These are phyloP conservation scores for Zymoseptoria crescenta DNA, from an alignment of 2,329 filamentous ascomycete genomes.

Conservation along the genomic window DNA sequence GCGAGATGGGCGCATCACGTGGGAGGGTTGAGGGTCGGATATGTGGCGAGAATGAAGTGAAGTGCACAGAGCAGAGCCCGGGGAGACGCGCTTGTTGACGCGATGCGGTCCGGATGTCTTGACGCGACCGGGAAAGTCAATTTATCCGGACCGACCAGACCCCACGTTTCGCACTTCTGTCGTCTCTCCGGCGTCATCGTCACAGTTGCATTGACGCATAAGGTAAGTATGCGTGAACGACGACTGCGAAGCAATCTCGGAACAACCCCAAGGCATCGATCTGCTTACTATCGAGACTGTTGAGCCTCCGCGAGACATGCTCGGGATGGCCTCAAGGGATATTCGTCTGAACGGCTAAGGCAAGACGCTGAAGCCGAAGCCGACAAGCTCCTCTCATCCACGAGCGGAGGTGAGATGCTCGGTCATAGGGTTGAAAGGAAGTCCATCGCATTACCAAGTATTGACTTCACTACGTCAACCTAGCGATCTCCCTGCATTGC, in stretches of 20 bases:
- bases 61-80: not conserved
- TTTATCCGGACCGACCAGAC: not conserved
- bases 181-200: not conserved
- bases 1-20: constrained; percentile 5
- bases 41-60: not conserved
- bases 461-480: not conserved
- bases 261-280: too few relatives aligned
- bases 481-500: not conserved
- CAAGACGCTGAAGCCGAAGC: not conserved
- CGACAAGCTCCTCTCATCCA: not conserved
- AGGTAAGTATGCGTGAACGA: too few relatives aligned
- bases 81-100: not conserved
- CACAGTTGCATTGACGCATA: too few relatives aligned
- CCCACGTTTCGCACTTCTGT: too few relatives aligned
- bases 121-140: not conserved
- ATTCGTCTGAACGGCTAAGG: not conserved
- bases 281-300: too few relatives aligned
- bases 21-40: not conserved
- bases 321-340: too few relatives aligned
- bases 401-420: not conserved
- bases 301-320: too few relatives aligned
- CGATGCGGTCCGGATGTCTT: not conserved
- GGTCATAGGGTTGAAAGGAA: not conserved
- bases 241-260: too few relatives aligned
- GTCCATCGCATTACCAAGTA: not conserved